Percentiles rank a stretch among this genome's conserved stretches.
Evolutionary conservation across 225 moss, liverwort and hornwort species (phyloP).

Genomic region (Marchantia paleacea): DNA sequence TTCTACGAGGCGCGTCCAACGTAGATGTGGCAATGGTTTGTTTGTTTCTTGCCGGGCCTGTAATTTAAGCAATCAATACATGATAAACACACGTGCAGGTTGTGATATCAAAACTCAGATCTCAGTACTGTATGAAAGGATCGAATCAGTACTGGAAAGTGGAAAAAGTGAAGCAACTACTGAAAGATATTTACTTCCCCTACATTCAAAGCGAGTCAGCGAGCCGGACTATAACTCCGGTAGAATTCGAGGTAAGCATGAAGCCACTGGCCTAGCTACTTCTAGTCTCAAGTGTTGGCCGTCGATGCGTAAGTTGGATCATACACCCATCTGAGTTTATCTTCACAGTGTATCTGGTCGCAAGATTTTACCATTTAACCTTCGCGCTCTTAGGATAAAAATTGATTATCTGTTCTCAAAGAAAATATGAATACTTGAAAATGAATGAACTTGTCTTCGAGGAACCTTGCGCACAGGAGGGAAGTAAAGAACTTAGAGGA

Average conservation of each 20-base stretch:
- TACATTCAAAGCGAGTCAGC: slow-evolving; percentile 54
- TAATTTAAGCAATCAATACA: not conserved
- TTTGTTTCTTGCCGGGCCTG: not conserved
- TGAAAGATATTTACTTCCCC: slow-evolving; percentile 69
- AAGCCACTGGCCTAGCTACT: not conserved
- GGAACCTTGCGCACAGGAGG: too few species aligned
- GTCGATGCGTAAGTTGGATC: too few species aligned
- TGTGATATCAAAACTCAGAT: slow-evolving; percentile 56
- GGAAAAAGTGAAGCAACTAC: slow-evolving; percentile 27
- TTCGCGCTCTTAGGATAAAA: not conserved
- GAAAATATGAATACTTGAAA: too few species aligned
- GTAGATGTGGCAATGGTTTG: not conserved
- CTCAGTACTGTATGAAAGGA: slow-evolving; percentile 41
- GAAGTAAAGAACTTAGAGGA: too few species aligned
- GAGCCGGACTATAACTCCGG: slow-evolving; percentile 33
- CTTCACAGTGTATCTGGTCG: not conserved
- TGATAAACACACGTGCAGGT: slow-evolving; percentile 36
- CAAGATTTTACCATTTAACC: not conserved
- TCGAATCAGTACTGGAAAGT: slow-evolving; percentile 45
- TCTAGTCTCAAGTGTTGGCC: not conserved
- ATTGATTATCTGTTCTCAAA: too few species aligned
- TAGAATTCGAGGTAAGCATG: slow-evolving; percentile 48
- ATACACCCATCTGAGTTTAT: not conserved
- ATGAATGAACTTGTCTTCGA: too few species aligned
- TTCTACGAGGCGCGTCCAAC: not conserved